Percentiles rank a stretch among this genome's conserved stretches.
These are phyloP conservation scores for Gliomastix tumulicola DNA, from an alignment of 2,329 filamentous ascomycete species.

Conservation along the genomic window DNA sequence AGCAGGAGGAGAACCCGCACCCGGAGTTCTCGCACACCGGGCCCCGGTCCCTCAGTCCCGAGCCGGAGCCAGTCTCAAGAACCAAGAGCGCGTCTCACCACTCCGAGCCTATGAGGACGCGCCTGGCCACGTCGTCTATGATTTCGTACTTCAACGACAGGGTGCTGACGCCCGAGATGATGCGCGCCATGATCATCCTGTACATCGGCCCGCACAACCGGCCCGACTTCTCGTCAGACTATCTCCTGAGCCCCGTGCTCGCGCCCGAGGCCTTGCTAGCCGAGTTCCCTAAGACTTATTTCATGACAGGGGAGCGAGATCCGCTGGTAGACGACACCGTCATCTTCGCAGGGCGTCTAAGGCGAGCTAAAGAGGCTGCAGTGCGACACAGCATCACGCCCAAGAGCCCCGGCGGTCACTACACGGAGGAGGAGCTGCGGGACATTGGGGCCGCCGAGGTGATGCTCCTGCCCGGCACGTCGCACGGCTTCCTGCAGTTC, in stretches of 20 bases:
- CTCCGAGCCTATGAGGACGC: constrained; percentile 61
- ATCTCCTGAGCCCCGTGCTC: constrained; percentile 80
- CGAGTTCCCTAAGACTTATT: constrained; percentile 89
- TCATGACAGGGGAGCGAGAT: constrained; percentile 90
- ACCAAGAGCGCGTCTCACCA: constrained; percentile 36
- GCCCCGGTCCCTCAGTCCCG: constrained; percentile 24
- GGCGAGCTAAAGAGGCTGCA: constrained; percentile 63
- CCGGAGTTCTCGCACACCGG: constrained; percentile 45
- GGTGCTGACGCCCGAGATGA: constrained; percentile 93
- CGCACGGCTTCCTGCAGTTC: constrained; percentile 92
- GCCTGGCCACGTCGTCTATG: constrained; percentile 93
- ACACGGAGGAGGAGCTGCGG: constrained; percentile 25
- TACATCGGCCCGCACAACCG: constrained; percentile 93
- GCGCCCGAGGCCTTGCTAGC: constrained; percentile 79
- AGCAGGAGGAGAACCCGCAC: constrained; percentile 20
- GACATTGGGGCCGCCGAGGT: constrained; percentile 55
- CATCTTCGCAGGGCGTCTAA: constrained; percentile 85
- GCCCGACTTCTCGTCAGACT: constrained; percentile 88
- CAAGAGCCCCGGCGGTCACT: constrained; percentile 5
- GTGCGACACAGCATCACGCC: constrained; percentile 9
- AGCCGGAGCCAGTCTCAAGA: no score
- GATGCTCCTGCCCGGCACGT: constrained; percentile 78
- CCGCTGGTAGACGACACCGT: constrained; percentile 95
- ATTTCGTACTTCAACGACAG: constrained; percentile 98
- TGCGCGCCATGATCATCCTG: constrained; percentile 97